Base-by-base conservation (phyloP, 495 filamentous ascomycete species). In the Xylaria sp. region DNA sequence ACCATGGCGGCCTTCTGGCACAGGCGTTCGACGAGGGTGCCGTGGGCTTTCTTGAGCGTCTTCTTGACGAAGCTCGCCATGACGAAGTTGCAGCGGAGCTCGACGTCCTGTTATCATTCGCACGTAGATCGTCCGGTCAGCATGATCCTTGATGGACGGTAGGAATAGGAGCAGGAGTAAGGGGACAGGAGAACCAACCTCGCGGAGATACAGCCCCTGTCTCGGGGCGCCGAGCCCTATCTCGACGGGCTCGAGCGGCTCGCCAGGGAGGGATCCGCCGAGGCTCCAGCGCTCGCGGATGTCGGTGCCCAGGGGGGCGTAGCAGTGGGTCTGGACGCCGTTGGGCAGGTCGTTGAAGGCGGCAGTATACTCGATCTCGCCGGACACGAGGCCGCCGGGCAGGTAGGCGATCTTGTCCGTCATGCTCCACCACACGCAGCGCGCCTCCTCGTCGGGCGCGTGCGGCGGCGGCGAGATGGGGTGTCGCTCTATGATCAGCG, bases 271-370 rank as follows among this genome's bases (percentile, higher is more conserved):
- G 29, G 83, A 85, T 15, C 92, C 92, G 44, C 85, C 87, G 9
- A 89, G 78, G 0, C 82, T 88, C 89, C 91, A 94, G 79, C 90
- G 90, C 53, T 87, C 89, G 59, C 87, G 87, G 71, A 96, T 90
- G 58, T 93, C 90, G 67, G 91, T 79, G 17, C 88, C 88, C 74
- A 88, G 78, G 0, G 91, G 82, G 2, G 92, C 92, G 71, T 92
- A 93, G 71, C 87, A 85, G 76, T 95, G 93, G 12, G 92, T 93
- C 79, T 92, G 89, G 40, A 95, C 75, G 3, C 92, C 93, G 64
- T 85, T 85, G 3, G 86, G 80, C 26, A 91, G 79, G 72, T 94
- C 86, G 80, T 92, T 85, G 80, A 96, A 94, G 72, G 90, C 91
- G 70, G 85, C 91, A 24, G 90, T 90, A 83, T 93, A 96, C 44